These are phyloP conservation scores for Fusarium nygamai DNA, from an alignment of 2,329 filamentous ascomycete genomes.

Conservation along the genomic window DNA sequence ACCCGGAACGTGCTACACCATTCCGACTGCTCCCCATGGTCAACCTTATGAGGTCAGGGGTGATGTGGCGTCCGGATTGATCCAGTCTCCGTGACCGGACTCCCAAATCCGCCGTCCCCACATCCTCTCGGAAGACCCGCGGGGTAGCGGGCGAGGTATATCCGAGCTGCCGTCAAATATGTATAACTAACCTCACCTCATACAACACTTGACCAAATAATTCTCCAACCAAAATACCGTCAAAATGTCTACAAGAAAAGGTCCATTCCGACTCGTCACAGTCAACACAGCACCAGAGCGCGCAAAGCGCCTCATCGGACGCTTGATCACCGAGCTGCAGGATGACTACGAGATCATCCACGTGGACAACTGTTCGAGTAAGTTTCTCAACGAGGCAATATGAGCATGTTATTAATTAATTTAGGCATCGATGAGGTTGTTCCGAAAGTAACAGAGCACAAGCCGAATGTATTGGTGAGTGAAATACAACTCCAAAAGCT, in stretches of 20 bases:
- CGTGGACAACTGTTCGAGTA: conserved; percentile 10
- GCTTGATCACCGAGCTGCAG: not conserved
- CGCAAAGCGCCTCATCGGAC: conserved; percentile 9
- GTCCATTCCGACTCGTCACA: not conserved
- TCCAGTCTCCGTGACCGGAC: not conserved
- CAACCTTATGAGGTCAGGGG: too few species aligned
- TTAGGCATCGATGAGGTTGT: conserved; percentile 12
- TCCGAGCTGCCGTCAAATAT: not conserved
- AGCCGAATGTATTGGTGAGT: conserved; percentile 1
- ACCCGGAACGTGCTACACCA: rapidly evolving
- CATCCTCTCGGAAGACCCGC: not conserved
- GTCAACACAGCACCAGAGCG: conserved; percentile 15
- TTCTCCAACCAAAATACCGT: rapidly evolving
- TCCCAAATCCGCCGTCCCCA: not conserved
- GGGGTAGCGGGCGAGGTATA: not conserved
- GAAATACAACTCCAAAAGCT: rapidly evolving
- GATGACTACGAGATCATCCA: conserved; percentile 13
- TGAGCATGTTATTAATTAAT: rapidly evolving
- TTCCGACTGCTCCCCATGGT: not conserved
- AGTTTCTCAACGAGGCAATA: rapidly evolving
- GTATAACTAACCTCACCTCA: not conserved
- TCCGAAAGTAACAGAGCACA: conserved; percentile 10
- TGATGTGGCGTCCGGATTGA: not conserved
- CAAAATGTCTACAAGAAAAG: conserved; percentile 2
- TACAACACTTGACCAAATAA: not conserved